Percentiles rank a stretch among this genome's conserved stretches.
Evolutionary conservation across 495 filamentous ascomycete species (phyloP).

Genomic region (Penicillium lagena): DNA sequence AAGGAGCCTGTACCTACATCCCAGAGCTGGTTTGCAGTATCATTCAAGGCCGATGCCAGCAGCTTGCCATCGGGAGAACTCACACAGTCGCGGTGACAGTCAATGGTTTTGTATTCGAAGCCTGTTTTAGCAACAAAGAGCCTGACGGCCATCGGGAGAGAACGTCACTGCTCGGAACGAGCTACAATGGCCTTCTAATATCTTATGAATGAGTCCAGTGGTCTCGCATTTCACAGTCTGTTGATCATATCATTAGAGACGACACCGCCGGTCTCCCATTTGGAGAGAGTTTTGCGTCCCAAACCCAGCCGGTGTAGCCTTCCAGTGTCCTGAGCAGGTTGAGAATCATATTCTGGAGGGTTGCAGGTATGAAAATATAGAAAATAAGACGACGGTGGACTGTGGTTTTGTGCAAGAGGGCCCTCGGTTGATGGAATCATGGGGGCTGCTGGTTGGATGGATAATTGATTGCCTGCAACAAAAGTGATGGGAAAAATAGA

Average conservation of each 20-base stretch:
- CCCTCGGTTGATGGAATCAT: slow-evolving; percentile 2
- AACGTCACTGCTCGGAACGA: neutral
- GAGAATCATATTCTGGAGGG: no score
- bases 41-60: neutral
- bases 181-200: no score
- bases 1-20: neutral
- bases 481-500: no score
- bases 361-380: no score
- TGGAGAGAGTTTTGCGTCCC: no score
- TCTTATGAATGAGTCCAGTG: no score
- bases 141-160: neutral
- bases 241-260: no score
- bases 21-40: neutral
- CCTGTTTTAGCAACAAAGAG: neutral
- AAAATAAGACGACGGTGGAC: neutral
- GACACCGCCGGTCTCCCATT: no score
- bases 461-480: neutral
- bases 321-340: no score
- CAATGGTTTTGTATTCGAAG: neutral
- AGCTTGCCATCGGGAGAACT: neutral
- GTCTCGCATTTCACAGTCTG: no score
- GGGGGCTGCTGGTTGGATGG: slow-evolving; percentile 3
- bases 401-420: neutral
- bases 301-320: no score
- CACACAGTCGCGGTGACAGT: neutral